A percentile compares a stretch with the other conserved stretches of the same genome.
phyloP scores from a whole-genome alignment of 306 rosid species.

The Glycine soja region DNA sequence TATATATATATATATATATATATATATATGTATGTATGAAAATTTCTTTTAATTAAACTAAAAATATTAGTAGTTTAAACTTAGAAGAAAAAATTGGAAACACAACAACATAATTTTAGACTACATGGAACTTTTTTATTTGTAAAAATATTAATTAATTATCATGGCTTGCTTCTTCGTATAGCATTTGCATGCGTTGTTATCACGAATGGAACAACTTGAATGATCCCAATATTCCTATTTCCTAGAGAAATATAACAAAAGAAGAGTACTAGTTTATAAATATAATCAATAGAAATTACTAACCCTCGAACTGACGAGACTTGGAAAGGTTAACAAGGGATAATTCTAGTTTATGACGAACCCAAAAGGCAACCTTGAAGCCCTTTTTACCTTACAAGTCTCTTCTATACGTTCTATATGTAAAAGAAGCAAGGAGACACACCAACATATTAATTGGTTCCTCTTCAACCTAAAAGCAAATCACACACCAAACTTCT shows the following conservation, averaged over 20 bases:
- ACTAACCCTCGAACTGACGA: conserved; percentile 14
- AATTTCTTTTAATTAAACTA: too few relatives aligned
- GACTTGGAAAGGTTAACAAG: conserved; percentile 47
- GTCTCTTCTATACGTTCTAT: conserved; percentile 10
- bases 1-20: too few relatives aligned
- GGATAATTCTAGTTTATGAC: conserved; percentile 46
- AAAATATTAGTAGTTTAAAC: too few relatives aligned
- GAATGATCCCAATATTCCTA: conserved; percentile 36
- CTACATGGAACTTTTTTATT: not conserved
- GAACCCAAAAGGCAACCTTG: conserved; percentile 43
- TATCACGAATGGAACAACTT: conserved; percentile 45
- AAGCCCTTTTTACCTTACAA: conserved; percentile 15
- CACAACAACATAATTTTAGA: not conserved
- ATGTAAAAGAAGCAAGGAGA: conserved; percentile 1
- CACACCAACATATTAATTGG: not conserved
- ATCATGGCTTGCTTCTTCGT: conserved; percentile 33
- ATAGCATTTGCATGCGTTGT: conserved; percentile 34
- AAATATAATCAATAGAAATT: too few relatives aligned
- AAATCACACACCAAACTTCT: not conserved
- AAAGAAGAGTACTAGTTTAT: too few relatives aligned
- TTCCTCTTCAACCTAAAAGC: conserved; percentile 15
- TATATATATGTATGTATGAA: too few relatives aligned
- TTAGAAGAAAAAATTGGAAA: too few relatives aligned
- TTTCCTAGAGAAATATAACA: not conserved
- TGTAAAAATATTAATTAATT: conserved; percentile 8